Base-by-base conservation (phyloP, 768 basidiomycete species). In the Phylloporus arenicola region DNA sequence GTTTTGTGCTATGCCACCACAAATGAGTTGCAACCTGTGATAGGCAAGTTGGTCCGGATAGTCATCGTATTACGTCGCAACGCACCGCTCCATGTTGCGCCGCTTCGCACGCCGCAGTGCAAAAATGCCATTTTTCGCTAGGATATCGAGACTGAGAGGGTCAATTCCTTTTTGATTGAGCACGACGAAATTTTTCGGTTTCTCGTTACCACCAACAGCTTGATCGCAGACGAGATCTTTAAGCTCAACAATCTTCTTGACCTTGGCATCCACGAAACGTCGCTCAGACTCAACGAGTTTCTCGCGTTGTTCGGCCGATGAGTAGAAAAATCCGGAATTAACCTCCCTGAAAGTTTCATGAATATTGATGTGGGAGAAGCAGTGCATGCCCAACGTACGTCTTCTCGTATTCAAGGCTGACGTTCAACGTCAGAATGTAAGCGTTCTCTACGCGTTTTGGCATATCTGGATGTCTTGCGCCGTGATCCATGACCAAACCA, bases 121-220 rank as follows among this genome's bases (percentile, higher is more conserved):
- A 51, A 99, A 71, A 55, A 99, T 98, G 12, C 93, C 95, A 69
- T 92, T 89, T 78, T 98, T 98, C 39, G 91, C 93, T 35, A 99
- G 75, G 37, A 98, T 84, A 69, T 99, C 96, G 49, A 99, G 77
- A 61, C 88, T 91, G 65, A 99, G 80, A 6, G 96, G 96, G 68
- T 99, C 96, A 57, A 99, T 99, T 55, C 96, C 96, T 70, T 99
- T 99, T 71, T 99, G 96, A 70, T 98, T 99, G 72, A 99, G 86
- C 48, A 98, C 70, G 44, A 98, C 95, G 65, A 99, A 97, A 63
- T 75, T 83, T 70, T 89, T 93, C 57, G 71, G 76, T 68, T 88
- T 88, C 71, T 88, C 86, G 56, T 82, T 84, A 17, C 81, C 78
- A 58, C 86, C 88, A 17, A 96, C 82, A 14, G 85, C 83, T 68